These are phyloP conservation scores for Zygoascus meyerae DNA, from an alignment of 1,139 yeast genomes.

Conservation along the genomic window DNA sequence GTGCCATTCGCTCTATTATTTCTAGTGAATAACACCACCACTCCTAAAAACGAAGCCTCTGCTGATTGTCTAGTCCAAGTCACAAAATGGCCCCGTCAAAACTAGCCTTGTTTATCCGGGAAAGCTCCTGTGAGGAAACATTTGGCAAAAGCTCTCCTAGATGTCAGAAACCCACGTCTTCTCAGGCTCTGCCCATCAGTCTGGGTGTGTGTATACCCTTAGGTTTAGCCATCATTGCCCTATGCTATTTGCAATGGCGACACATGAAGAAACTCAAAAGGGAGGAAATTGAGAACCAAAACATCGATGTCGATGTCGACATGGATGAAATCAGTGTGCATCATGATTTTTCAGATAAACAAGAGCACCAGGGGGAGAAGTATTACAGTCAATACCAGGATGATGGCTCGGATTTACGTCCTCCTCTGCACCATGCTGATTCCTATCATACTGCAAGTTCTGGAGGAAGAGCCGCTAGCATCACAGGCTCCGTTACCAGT, in stretches of 20 bases:
- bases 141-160: conserved; percentile 11
- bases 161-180: conserved; percentile 29
- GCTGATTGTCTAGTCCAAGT: neutral
- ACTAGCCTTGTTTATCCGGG: neutral
- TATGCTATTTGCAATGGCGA: conserved; percentile 32
- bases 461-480: neutral
- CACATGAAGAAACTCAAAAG: conserved; percentile 30
- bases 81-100: neutral
- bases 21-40: too few relatives aligned
- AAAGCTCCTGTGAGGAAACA: conserved; percentile 1
- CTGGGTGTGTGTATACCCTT: conserved; percentile 38
- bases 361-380: conserved; percentile 8
- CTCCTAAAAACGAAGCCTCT: too few relatives aligned
- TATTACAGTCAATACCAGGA: neutral
- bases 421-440: neutral
- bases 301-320: conserved; percentile 34
- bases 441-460: neutral
- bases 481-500: neutral
- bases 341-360: too few relatives aligned
- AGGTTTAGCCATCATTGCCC: conserved; percentile 28
- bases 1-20: too few relatives aligned
- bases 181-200: conserved; percentile 34
- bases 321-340: conserved; percentile 19
- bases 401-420: conserved; percentile 5
- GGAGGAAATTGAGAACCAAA: conserved; percentile 34